phyloP scores from a whole-genome alignment of 2,329 filamentous ascomycete species.

The Pestalotiopsis sp. region DNA sequence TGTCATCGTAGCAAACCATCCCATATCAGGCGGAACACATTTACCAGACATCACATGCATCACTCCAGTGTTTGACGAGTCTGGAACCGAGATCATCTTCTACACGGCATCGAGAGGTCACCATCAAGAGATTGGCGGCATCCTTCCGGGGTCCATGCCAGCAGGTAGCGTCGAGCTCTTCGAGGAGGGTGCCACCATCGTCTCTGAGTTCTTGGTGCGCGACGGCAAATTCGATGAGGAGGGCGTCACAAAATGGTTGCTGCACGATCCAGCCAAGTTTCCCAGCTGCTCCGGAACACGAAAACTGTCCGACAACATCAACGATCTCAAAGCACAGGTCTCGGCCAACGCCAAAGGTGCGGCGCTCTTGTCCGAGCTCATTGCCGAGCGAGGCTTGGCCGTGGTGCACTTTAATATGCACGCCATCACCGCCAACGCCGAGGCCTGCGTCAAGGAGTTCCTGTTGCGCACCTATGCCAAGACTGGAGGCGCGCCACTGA shows the following conservation, averaged over 20 bases:
- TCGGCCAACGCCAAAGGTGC: conserved; percentile 43
- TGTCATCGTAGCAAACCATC: conserved; percentile 25
- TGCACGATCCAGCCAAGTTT: conserved; percentile 33
- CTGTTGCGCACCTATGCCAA: conserved; percentile 39
- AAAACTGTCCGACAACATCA: conserved; percentile 42
- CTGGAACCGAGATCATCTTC: conserved; percentile 11
- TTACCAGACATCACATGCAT: conserved; percentile 24
- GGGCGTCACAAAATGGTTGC: conserved; percentile 27
- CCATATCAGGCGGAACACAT: conserved; percentile 25
- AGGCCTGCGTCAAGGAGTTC: conserved; percentile 34
- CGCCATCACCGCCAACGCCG: conserved; percentile 43
- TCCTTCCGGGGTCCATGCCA: conserved; percentile 40
- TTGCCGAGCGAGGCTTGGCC: conserved; percentile 32
- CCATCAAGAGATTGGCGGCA: conserved; percentile 45
- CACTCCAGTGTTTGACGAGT: conserved; percentile 10
- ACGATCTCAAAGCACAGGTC: conserved; percentile 44
- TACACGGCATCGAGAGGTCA: conserved; percentile 17
- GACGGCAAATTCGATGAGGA: conserved; percentile 36
- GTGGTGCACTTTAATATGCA: conserved; percentile 41
- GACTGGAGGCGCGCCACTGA: conserved; percentile 49
- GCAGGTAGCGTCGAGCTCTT: conserved; percentile 40
- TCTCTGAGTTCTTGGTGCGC: conserved; percentile 37
- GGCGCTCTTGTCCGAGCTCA: conserved; percentile 31
- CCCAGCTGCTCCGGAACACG: conserved; percentile 37
- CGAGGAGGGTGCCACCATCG: conserved; percentile 44